Base-by-base conservation (phyloP, 2,329 filamentous ascomycete species). In the Penicillium thymicola region DNA sequence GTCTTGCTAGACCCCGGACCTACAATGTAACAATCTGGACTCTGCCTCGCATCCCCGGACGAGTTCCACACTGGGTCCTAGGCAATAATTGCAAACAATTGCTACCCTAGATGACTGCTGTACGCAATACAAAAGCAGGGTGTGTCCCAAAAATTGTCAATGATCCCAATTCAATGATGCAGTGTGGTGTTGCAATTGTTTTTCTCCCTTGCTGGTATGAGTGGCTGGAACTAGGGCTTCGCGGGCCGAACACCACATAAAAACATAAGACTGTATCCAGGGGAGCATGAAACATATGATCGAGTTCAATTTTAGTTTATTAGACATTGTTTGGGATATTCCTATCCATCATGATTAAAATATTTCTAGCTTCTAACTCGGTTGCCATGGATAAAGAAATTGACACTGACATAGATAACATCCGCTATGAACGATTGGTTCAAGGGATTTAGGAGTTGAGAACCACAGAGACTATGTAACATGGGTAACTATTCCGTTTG, bases 201-300 rank as follows among this genome's bases (percentile, higher is more conserved):
- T 42, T 32, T 41, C 48, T 57, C 61, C 63, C 61, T 65, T 65
- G 61, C 63, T 59, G 59, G 54, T 34, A 23, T 46, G 38, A n/a
- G 58, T 58, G 63, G 63, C 61, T 64, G 63, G 59, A 54, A 43
- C 44, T 46, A 55, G 32, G 23, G 43, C 27, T 42, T 47, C 41
- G 32, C 28, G 37, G 44, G 28, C 36, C 10, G 18, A 50, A 43
- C 40, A 55, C 18, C 48, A 40, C 32, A 50, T 50, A 53, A 65
- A 62, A 63, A 61, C 55, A 57, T 32, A 54, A 61, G 61, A 58
- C 54, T 56, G 56, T 48, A 46, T 36, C 18, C 18, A 55, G 43
- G 47, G 21, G 28, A 38, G 10, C 8, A 36, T 46, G 48, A 41
- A 52, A 55, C 25, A 32, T 6, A 43, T 51, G 21, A 34, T 34